Evolutionary conservation across 1,139 yeast genomes (phyloP).

Genomic region (Nadsonia starkeyi-henricii): DNA sequence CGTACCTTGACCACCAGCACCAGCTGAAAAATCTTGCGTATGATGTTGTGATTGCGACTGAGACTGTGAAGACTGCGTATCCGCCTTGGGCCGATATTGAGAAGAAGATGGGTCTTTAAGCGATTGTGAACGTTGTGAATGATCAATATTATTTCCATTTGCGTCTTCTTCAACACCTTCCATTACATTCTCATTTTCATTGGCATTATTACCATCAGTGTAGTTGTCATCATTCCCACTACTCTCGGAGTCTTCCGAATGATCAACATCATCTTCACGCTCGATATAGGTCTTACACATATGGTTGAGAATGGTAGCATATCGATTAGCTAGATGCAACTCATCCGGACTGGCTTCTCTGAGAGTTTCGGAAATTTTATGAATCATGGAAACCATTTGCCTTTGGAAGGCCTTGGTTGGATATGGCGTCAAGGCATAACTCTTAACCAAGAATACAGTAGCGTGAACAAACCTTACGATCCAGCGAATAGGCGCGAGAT

Average conservation of each 20-base stretch:
- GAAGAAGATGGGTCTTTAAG: background rate
- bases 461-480: constrained; percentile 79
- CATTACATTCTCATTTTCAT: background rate
- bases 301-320: constrained; percentile 68
- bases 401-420: constrained; percentile 35
- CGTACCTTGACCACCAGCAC: background rate
- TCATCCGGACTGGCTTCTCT: constrained; percentile 85
- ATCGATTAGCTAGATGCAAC: constrained; percentile 66
- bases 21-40: background rate
- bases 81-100: background rate
- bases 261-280: background rate
- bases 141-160: background rate
- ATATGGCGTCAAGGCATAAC: constrained; percentile 32
- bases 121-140: too few species aligned
- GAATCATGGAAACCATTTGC: constrained; percentile 54
- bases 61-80: background rate
- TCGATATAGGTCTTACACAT: constrained; percentile 30
- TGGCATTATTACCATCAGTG: background rate
- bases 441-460: constrained; percentile 79
- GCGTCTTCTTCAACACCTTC: background rate
- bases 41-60: background rate
- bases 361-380: constrained; percentile 58
- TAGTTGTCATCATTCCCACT: background rate
- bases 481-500: constrained; percentile 86
- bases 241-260: too few species aligned